A percentile compares a stretch with the other conserved stretches of the same genome.
These are phyloP conservation scores for Austroboletus eburneus DNA, from an alignment of 768 basidiomycete genomes.

Conservation along the genomic window DNA sequence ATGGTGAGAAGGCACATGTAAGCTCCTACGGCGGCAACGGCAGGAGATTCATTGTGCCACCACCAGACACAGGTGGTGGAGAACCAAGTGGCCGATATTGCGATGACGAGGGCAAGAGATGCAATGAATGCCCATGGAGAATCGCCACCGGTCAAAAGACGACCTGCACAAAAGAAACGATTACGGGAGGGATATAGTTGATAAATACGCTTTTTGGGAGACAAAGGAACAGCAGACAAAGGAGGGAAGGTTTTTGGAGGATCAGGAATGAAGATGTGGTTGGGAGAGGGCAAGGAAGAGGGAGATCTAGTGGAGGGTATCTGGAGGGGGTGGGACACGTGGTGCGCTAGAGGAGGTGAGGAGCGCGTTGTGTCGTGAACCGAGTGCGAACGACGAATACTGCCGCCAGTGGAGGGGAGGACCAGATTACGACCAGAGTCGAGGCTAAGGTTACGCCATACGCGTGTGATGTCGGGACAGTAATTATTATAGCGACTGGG, in stretches of 20 bases:
- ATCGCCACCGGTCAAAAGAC: slow-evolving; percentile 81
- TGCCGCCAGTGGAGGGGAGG: slow-evolving; percentile 3
- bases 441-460: slow-evolving; percentile 50
- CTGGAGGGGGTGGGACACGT: slow-evolving; percentile 21
- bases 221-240: slow-evolving; percentile 32
- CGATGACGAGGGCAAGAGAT: slow-evolving; percentile 56
- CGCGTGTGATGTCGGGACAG: slow-evolving; percentile 49
- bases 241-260: slow-evolving; percentile 30
- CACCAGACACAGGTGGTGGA: slow-evolving; percentile 86
- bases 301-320: slow-evolving; percentile 21
- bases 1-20: slow-evolving; percentile 64
- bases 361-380: slow-evolving; percentile 7
- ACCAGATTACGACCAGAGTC: slow-evolving; percentile 42
- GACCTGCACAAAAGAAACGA: slow-evolving; percentile 69
- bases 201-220: slow-evolving; percentile 48
- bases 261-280: slow-evolving; percentile 26
- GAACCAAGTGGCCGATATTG: slow-evolving; percentile 78
- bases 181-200: slow-evolving; percentile 69
- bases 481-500: too few relatives aligned
- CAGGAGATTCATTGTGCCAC: slow-evolving; percentile 77
- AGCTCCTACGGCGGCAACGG: slow-evolving; percentile 61
- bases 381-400: slow-evolving; percentile 7
- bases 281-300: slow-evolving; percentile 27
- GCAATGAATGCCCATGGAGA: slow-evolving; percentile 76
- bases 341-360: slow-evolving; percentile 7